Evolutionary conservation across 2,329 filamentous ascomycete species (phyloP).

Genomic region (Aschersonia sp.): DNA sequence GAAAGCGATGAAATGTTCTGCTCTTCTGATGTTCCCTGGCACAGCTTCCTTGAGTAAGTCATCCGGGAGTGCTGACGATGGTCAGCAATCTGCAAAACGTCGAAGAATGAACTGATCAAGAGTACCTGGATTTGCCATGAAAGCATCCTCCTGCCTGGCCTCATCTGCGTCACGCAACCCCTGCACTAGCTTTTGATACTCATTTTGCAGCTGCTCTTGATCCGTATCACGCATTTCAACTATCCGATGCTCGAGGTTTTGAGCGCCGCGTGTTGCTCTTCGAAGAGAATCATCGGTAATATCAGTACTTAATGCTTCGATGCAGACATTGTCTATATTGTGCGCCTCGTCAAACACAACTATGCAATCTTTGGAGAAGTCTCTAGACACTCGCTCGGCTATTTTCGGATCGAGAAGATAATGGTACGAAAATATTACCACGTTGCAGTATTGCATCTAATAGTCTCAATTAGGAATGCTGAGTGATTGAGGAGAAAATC

Average conservation of each 20-base stretch:
- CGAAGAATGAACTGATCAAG: not conserved
- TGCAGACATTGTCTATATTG: conserved; percentile 99
- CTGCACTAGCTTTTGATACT: conserved; percentile 91
- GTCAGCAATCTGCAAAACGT: conserved; percentile 7
- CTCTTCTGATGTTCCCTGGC: conserved; percentile 87
- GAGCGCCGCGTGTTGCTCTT: conserved; percentile 79
- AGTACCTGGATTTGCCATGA: conserved; percentile 78
- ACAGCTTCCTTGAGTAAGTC: conserved; percentile 92
- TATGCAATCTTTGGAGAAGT: conserved; percentile 95
- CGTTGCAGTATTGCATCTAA: conserved; percentile 96
- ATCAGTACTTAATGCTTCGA: conserved; percentile 92
- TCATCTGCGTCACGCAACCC: conserved; percentile 80
- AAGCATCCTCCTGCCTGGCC: conserved; percentile 81
- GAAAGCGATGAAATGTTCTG: conserved; percentile 92
- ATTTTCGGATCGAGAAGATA: conserved; percentile 97
- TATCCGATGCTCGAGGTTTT: conserved; percentile 82
- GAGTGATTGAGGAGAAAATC: conserved; percentile 6
- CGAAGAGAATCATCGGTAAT: conserved; percentile 88
- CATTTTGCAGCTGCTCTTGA: conserved; percentile 82
- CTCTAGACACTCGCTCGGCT: conserved; percentile 84
- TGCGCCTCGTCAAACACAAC: conserved; percentile 98
- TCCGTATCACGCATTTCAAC: conserved; percentile 92
- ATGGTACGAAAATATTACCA: conserved; percentile 99
- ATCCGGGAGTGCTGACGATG: conserved; percentile 58
- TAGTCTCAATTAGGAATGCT: conserved; percentile 4